Evolutionary conservation across 306 rosid genomes (phyloP).

Genomic region (Cicer cuneatum): DNA sequence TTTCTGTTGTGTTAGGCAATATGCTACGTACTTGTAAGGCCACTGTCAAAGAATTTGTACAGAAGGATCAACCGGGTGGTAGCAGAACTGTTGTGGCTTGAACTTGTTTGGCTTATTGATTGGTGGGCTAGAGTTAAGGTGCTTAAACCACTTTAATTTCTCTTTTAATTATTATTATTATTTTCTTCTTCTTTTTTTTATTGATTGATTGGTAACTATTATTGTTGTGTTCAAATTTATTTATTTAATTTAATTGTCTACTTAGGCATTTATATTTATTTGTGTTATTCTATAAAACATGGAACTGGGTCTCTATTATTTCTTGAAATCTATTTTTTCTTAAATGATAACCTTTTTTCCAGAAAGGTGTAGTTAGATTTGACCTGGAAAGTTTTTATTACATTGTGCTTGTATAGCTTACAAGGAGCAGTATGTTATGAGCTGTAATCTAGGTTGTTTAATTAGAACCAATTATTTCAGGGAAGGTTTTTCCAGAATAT

Average conservation of each 20-base stretch:
- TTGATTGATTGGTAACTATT: too few relatives aligned
- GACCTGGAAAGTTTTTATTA: conserved; percentile 2
- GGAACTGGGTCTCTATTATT: neutral
- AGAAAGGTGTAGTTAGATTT: conserved; percentile 1
- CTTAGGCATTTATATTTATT: neutral
- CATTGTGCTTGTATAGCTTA: neutral
- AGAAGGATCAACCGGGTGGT: conserved; percentile 76
- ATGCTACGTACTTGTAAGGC: conserved; percentile 70
- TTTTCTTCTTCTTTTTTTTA: too few relatives aligned
- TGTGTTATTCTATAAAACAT: conserved; percentile 16
- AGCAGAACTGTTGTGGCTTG: conserved; percentile 83
- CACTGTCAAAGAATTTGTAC: conserved; percentile 67
- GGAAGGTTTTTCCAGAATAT: neutral
- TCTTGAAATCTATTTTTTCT: conserved; percentile 23
- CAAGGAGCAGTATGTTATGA: conserved; percentile 1
- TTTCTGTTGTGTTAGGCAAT: conserved; percentile 60
- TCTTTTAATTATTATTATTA: neutral
- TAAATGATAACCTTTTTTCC: neutral
- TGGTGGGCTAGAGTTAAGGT: conserved; percentile 99
- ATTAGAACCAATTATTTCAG: conserved; percentile 4
- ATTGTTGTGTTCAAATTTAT: neutral
- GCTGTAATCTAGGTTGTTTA: neutral
- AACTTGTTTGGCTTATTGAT: conserved; percentile 82
- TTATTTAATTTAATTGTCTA: conserved; percentile 12
- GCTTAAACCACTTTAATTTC: conserved; percentile 22